Evolutionary conservation across 768 basidiomycete genomes (phyloP), one percentile per base, ranked within the genome.

Genomic region (Leccinum variicolor): DNA sequence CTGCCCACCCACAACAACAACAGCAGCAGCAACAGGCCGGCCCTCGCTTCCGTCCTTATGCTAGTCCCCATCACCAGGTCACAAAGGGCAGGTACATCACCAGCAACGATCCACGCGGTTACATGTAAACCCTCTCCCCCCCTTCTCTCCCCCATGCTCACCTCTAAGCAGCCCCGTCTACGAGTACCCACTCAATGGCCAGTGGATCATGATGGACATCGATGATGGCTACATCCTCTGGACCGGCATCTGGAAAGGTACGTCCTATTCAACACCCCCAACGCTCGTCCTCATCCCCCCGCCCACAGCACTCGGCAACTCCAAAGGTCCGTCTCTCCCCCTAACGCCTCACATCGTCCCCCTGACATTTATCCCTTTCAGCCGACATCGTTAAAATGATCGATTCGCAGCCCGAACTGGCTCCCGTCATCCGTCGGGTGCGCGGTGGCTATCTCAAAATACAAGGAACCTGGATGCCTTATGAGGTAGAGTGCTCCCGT

Each of bases 181-280:
- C 66, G 92, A 94, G 69, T 94, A 93, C 65, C 90, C 90, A 2
- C 78, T 94, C 55, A 91, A 92, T 61, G 89, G 87, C 21, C 91
- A 94, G 67, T 92, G 91, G 89, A 90, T 94, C 66, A 94, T 94
- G 92, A 92, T 94, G 84, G 92, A 94, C 75, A 89, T 91, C 67
- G 92, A 94, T 69, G 92, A 93, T 69, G 92, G 92, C 3, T 94
- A 92, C 70, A 87, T 94, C 57, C 77, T 93, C 17, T 94, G 92
- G 92, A 94, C 93, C 1, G 90, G 91, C 10, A 94, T 94, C 53
- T 94, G 92, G 92, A 94, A 94, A 80, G 92, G 91, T 91, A 57
- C 59, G 76, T 59, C 21, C 4, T 10, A 21, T 43, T 10, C 19
- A 10, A 11, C 41, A 19, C 0, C n/a, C 17, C 36, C 25, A 26